phyloP scores from a whole-genome alignment of 106 monocot species.

The Cymbidium sinense region DNA sequence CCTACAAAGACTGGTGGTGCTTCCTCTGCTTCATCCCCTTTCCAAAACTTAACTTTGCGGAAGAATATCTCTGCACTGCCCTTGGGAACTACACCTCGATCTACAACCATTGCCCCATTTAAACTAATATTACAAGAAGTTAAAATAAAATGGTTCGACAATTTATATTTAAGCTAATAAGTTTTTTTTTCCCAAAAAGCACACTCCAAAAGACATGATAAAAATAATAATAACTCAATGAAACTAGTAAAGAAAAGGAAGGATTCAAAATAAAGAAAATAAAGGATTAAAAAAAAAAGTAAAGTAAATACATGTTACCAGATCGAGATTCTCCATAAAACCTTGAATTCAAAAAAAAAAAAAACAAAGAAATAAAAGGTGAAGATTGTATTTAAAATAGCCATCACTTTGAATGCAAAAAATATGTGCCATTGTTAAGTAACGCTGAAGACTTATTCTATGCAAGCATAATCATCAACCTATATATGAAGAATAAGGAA shows the following conservation, averaged over 20 bases:
- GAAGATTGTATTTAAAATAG: not conserved
- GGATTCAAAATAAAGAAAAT: too few relatives aligned
- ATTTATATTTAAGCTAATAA: not conserved
- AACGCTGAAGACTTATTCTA: not conserved
- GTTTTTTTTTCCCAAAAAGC: not conserved
- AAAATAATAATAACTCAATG: not conserved
- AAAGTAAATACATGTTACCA: not conserved
- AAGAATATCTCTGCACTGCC: constrained; percentile 98
- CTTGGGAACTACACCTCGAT: constrained; percentile 85
- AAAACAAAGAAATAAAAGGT: not conserved
- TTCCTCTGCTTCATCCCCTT: constrained; percentile 88
- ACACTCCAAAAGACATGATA: not conserved
- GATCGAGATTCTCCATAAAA: not conserved
- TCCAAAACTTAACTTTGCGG: constrained; percentile 98
- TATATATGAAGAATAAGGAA: not conserved
- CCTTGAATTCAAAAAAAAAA: not conserved
- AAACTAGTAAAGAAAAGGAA: not conserved
- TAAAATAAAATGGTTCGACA: not conserved
- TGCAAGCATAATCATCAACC: not conserved
- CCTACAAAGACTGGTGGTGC: constrained; percentile 99
- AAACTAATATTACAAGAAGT: not conserved
- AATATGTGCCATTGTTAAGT: not conserved
- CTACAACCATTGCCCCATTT: constrained; percentile 24
- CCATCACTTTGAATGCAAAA: not conserved
- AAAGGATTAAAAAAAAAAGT: not conserved